Evolutionary conservation across 768 basidiomycete species (phyloP).

Genomic region (Pleurotus sapidus): DNA sequence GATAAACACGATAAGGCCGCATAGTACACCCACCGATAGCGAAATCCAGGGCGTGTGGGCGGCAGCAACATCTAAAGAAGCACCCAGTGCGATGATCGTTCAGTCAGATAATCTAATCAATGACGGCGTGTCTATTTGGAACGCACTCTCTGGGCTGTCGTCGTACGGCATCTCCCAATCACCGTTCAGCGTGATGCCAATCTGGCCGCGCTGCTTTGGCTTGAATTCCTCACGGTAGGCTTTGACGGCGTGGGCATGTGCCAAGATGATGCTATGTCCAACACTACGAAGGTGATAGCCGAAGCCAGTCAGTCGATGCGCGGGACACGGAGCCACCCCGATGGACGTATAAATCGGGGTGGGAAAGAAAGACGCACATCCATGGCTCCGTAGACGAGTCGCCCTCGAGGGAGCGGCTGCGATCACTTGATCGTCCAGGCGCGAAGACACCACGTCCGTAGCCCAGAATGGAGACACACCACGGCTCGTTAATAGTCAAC

Average conservation of each 20-base stretch:
- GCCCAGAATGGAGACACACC: slow-evolving; percentile 69
- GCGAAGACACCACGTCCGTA: slow-evolving; percentile 71
- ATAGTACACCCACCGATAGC: slow-evolving; percentile 52
- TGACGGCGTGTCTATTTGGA: not conserved
- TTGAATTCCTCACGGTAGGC: slow-evolving; percentile 69
- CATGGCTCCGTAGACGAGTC: slow-evolving; percentile 67
- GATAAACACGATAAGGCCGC: slow-evolving; percentile 16
- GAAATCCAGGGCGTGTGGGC: slow-evolving; percentile 73
- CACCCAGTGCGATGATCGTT: slow-evolving; percentile 2
- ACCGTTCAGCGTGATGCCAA: slow-evolving; percentile 80
- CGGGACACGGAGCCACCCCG: not conserved
- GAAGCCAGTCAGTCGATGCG: not conserved
- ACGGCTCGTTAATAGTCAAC: slow-evolving; percentile 78
- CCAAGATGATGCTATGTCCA: slow-evolving; percentile 63
- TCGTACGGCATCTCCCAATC: slow-evolving; percentile 77
- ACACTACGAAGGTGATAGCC: slow-evolving; percentile 39
- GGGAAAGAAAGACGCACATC: slow-evolving; percentile 45
- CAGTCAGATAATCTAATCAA: not conserved
- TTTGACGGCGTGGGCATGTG: slow-evolving; percentile 68
- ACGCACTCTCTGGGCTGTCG: slow-evolving; percentile 63
- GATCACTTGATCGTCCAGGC: slow-evolving; percentile 66
- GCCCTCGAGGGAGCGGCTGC: slow-evolving; percentile 54
- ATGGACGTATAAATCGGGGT: not conserved
- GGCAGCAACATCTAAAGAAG: slow-evolving; percentile 53
- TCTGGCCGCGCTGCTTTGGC: slow-evolving; percentile 55